phyloP scores from a whole-genome alignment of 2,329 filamentous ascomycete genomes.

The Pyrenophora teres region DNA sequence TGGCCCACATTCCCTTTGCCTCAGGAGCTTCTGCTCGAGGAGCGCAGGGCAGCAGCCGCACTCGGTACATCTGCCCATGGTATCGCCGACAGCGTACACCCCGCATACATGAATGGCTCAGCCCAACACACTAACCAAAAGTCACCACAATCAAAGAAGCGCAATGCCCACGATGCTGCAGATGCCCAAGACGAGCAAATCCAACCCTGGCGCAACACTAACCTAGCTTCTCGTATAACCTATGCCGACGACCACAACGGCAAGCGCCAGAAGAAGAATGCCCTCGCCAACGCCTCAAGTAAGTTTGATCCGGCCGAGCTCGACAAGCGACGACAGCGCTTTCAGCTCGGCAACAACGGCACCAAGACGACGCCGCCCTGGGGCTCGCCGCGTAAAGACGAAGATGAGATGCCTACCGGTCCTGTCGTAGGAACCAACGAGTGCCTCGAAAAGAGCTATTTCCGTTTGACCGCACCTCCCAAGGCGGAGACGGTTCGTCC shows the following conservation, averaged over 20 bases:
- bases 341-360: constrained; percentile 62
- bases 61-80: constrained; percentile 25
- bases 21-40: constrained; percentile 77
- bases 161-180: constrained; percentile 72
- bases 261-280: constrained; percentile 54
- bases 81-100: constrained; percentile 35
- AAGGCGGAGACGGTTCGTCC: constrained; percentile 89
- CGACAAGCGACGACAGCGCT: constrained; percentile 88
- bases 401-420: constrained; percentile 56
- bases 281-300: constrained; percentile 66
- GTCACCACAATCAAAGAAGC: constrained; percentile 68
- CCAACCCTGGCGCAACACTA: constrained; percentile 76
- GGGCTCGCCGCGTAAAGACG: constrained; percentile 55
- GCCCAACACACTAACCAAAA: constrained; percentile 38
- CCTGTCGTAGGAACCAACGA: constrained; percentile 87
- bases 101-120: constrained; percentile 21
- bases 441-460: constrained; percentile 88
- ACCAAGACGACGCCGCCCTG: constrained; percentile 60
- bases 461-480: constrained; percentile 88
- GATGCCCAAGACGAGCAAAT: constrained; percentile 55
- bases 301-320: constrained; percentile 85
- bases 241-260: constrained; percentile 56
- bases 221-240: constrained; percentile 74
- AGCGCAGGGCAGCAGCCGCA: constrained; percentile 49
- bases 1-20: constrained; percentile 85